phyloP scores from a whole-genome alignment of 805 yeast genomes.

The Candida glaebosa region DNA sequence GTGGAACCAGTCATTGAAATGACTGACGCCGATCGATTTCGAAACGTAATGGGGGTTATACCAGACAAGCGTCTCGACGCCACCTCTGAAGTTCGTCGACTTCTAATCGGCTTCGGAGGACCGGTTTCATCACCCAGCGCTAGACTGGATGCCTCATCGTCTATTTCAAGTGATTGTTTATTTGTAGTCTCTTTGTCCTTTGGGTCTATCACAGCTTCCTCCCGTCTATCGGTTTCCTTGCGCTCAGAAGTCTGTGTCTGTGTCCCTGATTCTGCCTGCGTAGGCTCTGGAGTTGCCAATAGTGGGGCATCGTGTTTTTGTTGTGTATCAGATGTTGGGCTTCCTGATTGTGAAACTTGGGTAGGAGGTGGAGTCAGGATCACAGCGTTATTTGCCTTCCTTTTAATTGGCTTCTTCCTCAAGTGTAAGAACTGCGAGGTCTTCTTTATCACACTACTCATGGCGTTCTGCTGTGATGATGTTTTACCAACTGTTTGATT shows the following conservation, averaged over 20 bases:
- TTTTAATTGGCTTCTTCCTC: slow-evolving; percentile 23
- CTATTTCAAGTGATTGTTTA: too few relatives aligned
- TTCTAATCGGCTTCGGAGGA: slow-evolving; percentile 9
- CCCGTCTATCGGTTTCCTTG: neutral
- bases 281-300: slow-evolving; percentile 1
- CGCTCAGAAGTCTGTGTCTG: neutral
- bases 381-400: slow-evolving; percentile 9
- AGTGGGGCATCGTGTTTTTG: slow-evolving; percentile 5
- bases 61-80: slow-evolving; percentile 36
- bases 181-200: too few relatives aligned
- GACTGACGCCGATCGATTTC: slow-evolving; percentile 28
- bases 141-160: slow-evolving; percentile 15
- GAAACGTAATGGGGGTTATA: slow-evolving; percentile 21
- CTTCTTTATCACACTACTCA: slow-evolving; percentile 48
- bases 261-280: neutral
- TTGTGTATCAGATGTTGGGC: slow-evolving; percentile 10
- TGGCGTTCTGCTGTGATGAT: slow-evolving; percentile 12
- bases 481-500: too few relatives aligned
- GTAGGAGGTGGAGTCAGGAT: slow-evolving; percentile 5
- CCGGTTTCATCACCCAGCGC: slow-evolving; percentile 18
- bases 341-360: slow-evolving; percentile 15
- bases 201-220: slow-evolving; percentile 5
- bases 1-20: slow-evolving; percentile 18
- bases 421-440: slow-evolving; percentile 61
- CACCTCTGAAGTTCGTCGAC: slow-evolving; percentile 26